phyloP scores from a whole-genome alignment of 257 asterid species.

The Oldenlandia corymbosa region DNA sequence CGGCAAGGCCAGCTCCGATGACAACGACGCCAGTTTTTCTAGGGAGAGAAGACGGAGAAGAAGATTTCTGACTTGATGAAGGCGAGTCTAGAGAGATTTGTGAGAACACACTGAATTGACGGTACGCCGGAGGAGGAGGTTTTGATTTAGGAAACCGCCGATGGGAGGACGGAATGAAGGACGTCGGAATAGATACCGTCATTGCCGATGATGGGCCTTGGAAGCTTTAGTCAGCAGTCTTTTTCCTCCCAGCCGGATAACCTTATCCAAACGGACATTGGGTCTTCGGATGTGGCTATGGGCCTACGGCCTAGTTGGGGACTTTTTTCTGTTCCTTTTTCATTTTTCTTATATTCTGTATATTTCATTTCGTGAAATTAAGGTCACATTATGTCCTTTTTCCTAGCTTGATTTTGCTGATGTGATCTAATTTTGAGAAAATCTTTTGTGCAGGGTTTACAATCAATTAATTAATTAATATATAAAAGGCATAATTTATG shows the following conservation, averaged over 20 bases:
- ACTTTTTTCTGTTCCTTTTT: neutral
- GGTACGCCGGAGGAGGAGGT: conserved; percentile 22
- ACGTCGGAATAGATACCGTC: conserved; percentile 13
- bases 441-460: too few relatives aligned
- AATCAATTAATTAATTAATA: too few relatives aligned
- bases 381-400: too few relatives aligned
- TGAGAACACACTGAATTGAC: conserved; percentile 25
- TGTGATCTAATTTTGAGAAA: too few relatives aligned
- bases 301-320: neutral
- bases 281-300: too few relatives aligned
- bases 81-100: conserved; percentile 39
- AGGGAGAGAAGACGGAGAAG: conserved; percentile 7
- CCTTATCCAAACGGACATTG: conserved; percentile 10
- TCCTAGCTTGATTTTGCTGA: too few relatives aligned
- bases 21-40: conserved; percentile 57
- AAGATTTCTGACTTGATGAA: conserved; percentile 26
- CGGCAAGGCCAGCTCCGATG: conserved; percentile 93
- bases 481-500: too few relatives aligned
- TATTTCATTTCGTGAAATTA: too few relatives aligned
- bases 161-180: conserved; percentile 5
- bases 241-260: neutral
- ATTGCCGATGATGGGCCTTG: conserved; percentile 4
- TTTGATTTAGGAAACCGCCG: conserved; percentile 7
- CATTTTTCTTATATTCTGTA: too few relatives aligned
- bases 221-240: neutral